phyloP scores from a whole-genome alignment of 352 stramenopile genomes.

The Phytophthora pinifolia region DNA sequence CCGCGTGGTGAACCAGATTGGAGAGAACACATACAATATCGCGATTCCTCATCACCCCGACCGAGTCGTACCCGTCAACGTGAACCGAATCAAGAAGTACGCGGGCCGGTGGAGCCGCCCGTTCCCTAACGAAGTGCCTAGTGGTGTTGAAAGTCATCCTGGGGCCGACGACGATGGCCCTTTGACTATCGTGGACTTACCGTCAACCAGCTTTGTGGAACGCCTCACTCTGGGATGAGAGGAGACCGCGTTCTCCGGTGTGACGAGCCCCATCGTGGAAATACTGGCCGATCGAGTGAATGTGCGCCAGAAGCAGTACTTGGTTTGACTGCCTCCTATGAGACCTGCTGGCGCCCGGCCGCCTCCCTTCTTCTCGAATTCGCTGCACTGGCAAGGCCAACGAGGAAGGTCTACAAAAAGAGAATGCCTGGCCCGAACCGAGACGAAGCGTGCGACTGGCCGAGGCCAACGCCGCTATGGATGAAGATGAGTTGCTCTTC shows the following conservation, averaged over 20 bases:
- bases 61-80: constrained; percentile 1
- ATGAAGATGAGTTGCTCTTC: constrained; percentile 9
- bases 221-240: constrained; percentile 2
- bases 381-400: no score
- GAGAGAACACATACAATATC: background rate
- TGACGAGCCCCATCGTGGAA: background rate
- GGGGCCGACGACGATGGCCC: background rate
- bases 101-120: background rate
- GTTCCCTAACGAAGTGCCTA: background rate
- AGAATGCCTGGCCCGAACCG: background rate
- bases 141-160: background rate
- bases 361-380: no score
- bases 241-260: background rate
- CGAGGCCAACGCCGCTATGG: constrained; percentile 4
- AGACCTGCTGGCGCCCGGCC: background rate
- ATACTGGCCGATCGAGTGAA: background rate
- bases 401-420: background rate
- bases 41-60: background rate
- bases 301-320: background rate
- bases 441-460: background rate
- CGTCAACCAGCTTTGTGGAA: constrained; percentile 4
- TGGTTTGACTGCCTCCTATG: background rate
- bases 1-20: background rate
- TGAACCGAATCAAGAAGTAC: constrained; percentile 3
- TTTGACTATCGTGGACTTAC: background rate